Base-by-base conservation (phyloP, 192 early-diverging fungal genomes). In the Coemansia sp. region DNA sequence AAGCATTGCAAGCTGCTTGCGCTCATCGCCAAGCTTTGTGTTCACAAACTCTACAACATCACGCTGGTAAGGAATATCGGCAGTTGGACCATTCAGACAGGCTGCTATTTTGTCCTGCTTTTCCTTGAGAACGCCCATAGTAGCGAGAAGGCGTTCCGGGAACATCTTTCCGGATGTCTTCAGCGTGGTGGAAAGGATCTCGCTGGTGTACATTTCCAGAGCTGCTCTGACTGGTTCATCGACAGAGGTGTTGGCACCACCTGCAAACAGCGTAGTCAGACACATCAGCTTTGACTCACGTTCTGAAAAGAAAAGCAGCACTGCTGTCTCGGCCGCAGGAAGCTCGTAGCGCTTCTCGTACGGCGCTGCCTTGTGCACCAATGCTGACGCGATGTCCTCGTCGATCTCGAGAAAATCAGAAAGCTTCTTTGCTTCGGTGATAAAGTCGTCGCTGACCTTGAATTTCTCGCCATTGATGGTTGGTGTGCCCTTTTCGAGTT, bases 401-500 rank as follows among this genome's bases (percentile, higher is more conserved):
- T 91, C 88, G 49, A 95, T 84, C 22, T 89, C 84, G 37, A 98
- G 81, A 64, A 92, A 85, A 72, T 95, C 92, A 2, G 92, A 91
- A 39, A 98, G 68, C 69, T 88, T 82, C 59, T 90, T 71, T 8
- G 87, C 86, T 38, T 87, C 83, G 16, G 78, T 63, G 63, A 83
- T 84, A 69, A 94, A 95, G 14, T 89, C 86, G n/a, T 78, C 80
- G 72, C 89, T 93, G 67, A 90, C 85, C 63, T 88, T 81, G 68
- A 83, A 80, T 38, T 77, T 63, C 42, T 79, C 84, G 40, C 88
- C 84, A 20, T 89, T 87, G 56, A 93, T 89, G 11, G 74, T 65
- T 17, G 81, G 73, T 7, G 81, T 79, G 63, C 72, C 80, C 48
- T 76, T 81, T 54, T 72, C 77, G 4, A 76, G 80, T 51, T 71